These are phyloP conservation scores for Fraxinus latifolia DNA, from an alignment of 305 asterid genomes.

Conservation along the genomic window DNA sequence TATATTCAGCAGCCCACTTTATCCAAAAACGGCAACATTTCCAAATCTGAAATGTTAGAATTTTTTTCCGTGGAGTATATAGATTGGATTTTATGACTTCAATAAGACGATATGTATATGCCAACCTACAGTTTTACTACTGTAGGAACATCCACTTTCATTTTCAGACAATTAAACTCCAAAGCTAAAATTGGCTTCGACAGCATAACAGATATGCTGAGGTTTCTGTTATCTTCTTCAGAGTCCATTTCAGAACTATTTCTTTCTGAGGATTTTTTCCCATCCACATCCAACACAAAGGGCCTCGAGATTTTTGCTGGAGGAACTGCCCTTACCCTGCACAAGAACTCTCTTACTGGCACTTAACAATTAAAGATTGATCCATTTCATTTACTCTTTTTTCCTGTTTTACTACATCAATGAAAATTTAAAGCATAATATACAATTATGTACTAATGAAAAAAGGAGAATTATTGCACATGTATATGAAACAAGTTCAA, in stretches of 20 bases:
- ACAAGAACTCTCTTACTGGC: background rate
- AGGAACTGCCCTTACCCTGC: constrained; percentile 63
- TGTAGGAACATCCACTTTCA: constrained; percentile 82
- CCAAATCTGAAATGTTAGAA: background rate
- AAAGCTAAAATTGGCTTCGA: constrained; percentile 82
- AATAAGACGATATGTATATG: background rate
- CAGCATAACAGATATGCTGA: constrained; percentile 66
- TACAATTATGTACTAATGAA: background rate
- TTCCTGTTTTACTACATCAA: background rate
- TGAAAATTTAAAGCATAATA: background rate
- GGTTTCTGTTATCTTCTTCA: constrained; percentile 45
- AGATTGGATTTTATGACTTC: background rate
- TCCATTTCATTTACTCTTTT: background rate
- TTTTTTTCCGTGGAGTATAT: background rate
- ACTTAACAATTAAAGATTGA: background rate
- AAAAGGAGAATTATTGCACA: background rate
- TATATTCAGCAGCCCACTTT: background rate
- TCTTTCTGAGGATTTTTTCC: constrained; percentile 22
- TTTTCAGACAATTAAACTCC: constrained; percentile 62
- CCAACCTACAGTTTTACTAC: background rate
- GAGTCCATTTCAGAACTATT: constrained; percentile 15
- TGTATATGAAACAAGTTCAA: background rate
- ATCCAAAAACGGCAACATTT: background rate
- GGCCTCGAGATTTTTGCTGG: constrained; percentile 65
- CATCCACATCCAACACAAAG: constrained; percentile 25